Evolutionary conservation across 2,329 filamentous ascomycete genomes (phyloP), one percentile per base, ranked within the genome.

Genomic region (Penicillium sp.): DNA sequence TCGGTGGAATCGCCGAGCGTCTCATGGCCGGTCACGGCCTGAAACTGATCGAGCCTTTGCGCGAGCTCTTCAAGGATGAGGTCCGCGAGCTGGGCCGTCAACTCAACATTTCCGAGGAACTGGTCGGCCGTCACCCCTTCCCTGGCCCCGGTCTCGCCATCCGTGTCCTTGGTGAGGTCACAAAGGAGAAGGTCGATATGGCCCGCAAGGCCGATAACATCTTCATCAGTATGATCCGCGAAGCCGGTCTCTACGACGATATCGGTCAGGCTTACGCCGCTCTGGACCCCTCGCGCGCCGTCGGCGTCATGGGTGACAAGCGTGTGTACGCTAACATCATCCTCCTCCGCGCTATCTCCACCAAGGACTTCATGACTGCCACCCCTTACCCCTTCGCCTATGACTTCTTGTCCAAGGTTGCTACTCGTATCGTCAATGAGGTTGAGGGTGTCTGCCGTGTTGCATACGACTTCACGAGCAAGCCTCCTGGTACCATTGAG

Each of bases 61-160:
- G 87, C 36, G 83, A 88, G 64, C 76, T 93, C 27, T 92, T 91
- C 80, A 93, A 93, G 69, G 87, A 93, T 60, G 88, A 93, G 72
- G 88, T 89, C 22, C 79, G 87, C 50, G 73, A 78, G 56, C 72
- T 91, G 3, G 87, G 88, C 29, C 81, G 80, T 13, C 76, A 87
- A 54, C 76, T 91, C 3, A 83, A 83, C 22, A 88, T 91, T 50
- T 78, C 82, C 41, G 78, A 87, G 54, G 80, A 88, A n/a, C 81
- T 92, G 7, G 84, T 92, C 46, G 87, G 83, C 81, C 77, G 88
- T 28, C 87, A 90, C 64, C 58, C 87, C 19, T 90, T 89, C 77
- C 61, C 62, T 14, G 56, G 87, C 34, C 86, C 84, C 11, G 83
- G 84, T 43, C 82, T 95, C 53, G 89, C 81, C 12, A 87, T 93